A percentile compares a stretch with the other conserved stretches of the same genome.
These are phyloP conservation scores for Rachicladosporium sp. DNA, from an alignment of 2,329 filamentous ascomycete species.

Conservation along the genomic window DNA sequence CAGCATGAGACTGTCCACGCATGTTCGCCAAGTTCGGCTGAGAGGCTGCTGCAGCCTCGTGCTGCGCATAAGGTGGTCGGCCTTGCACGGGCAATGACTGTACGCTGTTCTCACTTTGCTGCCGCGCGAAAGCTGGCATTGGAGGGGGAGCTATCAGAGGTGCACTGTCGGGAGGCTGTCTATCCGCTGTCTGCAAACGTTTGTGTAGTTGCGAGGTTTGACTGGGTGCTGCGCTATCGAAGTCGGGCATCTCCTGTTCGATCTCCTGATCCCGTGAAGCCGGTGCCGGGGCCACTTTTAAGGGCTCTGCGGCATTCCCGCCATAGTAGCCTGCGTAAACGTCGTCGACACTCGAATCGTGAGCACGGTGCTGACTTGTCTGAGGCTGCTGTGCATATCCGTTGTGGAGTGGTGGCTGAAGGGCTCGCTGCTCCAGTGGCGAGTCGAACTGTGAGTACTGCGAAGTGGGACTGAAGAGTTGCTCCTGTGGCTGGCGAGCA, in stretches of 20 bases:
- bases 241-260: conserved; percentile 52
- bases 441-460: background rate
- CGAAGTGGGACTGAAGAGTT: background rate
- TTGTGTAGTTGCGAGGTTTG: conserved; percentile 19
- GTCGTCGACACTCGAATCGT: conserved; percentile 30
- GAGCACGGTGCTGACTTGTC: too few relatives aligned
- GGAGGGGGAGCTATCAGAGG: conserved; percentile 13
- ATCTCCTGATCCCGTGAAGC: conserved; percentile 28
- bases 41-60: conserved; percentile 1
- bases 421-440: background rate
- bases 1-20: background rate
- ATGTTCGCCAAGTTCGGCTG: conserved; percentile 3
- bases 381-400: too few relatives aligned
- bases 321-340: conserved; percentile 39
- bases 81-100: conserved; percentile 7
- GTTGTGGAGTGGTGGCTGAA: too few relatives aligned
- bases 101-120: conserved; percentile 4
- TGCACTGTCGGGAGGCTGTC: conserved; percentile 14
- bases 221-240: conserved; percentile 35
- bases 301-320: conserved; percentile 7
- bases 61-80: conserved; percentile 2
- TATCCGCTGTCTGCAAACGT: conserved; percentile 19
- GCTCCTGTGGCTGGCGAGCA: background rate
- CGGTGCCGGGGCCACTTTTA: conserved; percentile 7
- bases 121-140: conserved; percentile 5